Evolutionary conservation across 2,329 filamentous ascomycete species (phyloP).

Genomic region (Alternaria longipes): DNA sequence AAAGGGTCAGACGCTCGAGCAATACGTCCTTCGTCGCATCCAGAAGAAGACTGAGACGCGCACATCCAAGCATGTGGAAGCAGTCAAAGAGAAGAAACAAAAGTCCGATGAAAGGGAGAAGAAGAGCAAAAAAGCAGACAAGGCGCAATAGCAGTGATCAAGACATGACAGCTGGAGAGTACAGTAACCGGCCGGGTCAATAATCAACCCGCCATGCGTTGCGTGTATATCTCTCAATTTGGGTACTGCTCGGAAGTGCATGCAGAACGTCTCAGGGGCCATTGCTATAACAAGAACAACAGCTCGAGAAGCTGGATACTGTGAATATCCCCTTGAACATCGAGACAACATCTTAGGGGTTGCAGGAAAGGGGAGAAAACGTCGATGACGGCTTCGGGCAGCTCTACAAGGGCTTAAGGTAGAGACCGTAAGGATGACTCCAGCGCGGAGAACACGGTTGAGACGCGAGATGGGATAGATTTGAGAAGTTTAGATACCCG

Average conservation of each 20-base stretch:
- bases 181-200: not conserved
- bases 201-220: not conserved
- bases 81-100: not conserved
- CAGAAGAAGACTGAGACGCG: conserved; percentile 44
- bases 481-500: not conserved
- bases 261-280: not conserved
- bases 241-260: not conserved
- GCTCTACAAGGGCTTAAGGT: not conserved
- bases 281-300: not conserved
- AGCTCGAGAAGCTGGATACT: not conserved
- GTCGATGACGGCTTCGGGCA: not conserved
- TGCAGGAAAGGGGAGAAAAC: not conserved
- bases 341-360: not conserved
- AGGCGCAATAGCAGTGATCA: conserved; percentile 5
- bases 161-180: not conserved
- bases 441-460: not conserved
- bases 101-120: not conserved
- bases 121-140: conserved; percentile 8
- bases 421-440: not conserved
- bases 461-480: not conserved
- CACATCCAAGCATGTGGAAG: conserved; percentile 2
- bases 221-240: not conserved
- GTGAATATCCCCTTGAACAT: not conserved
- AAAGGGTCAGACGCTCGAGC: conserved; percentile 51
- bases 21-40: conserved; percentile 46